phyloP scores from a whole-genome alignment of 768 basidiomycete genomes.

The Lactarius hatsudake region DNA sequence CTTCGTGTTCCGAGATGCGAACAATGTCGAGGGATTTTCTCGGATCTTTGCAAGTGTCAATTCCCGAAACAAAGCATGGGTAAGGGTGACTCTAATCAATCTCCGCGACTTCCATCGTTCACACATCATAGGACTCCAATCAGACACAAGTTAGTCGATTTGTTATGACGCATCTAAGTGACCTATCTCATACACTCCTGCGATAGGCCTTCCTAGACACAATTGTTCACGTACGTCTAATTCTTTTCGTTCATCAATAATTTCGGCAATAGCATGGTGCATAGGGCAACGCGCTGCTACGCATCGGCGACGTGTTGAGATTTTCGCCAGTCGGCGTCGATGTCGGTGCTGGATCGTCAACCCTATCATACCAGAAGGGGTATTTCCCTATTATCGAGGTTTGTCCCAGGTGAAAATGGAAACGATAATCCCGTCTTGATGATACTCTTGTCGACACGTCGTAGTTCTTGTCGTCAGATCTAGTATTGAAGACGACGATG shows the following conservation, averaged over 20 bases:
- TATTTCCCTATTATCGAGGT: conserved; percentile 36
- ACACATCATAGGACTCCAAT: conserved; percentile 28
- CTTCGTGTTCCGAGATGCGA: conserved; percentile 30
- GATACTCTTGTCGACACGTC: not conserved
- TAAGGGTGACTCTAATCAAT: conserved; percentile 7
- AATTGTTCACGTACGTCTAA: conserved; percentile 28
- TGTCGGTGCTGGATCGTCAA: conserved; percentile 15
- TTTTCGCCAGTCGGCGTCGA: conserved; percentile 28
- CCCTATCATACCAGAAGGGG: conserved; percentile 36
- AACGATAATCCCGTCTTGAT: not conserved
- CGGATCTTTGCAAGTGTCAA: conserved; percentile 31
- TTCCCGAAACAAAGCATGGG: conserved; percentile 30
- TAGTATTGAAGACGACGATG: conserved; percentile 35
- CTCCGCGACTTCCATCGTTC: not conserved
- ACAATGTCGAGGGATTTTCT: conserved; percentile 32
- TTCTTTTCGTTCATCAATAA: not conserved
- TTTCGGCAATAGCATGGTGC: not conserved
- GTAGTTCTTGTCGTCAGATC: conserved; percentile 35
- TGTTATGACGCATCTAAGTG: not conserved
- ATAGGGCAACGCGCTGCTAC: conserved; percentile 32
- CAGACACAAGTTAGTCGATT: conserved; percentile 32
- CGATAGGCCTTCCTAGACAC: conserved; percentile 31
- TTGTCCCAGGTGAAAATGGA: not conserved
- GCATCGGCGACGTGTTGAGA: conserved; percentile 35
- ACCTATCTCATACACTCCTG: not conserved